Conservation (phyloP, 257 asterid genomes). For the Ehretia macrophylla region DNA sequence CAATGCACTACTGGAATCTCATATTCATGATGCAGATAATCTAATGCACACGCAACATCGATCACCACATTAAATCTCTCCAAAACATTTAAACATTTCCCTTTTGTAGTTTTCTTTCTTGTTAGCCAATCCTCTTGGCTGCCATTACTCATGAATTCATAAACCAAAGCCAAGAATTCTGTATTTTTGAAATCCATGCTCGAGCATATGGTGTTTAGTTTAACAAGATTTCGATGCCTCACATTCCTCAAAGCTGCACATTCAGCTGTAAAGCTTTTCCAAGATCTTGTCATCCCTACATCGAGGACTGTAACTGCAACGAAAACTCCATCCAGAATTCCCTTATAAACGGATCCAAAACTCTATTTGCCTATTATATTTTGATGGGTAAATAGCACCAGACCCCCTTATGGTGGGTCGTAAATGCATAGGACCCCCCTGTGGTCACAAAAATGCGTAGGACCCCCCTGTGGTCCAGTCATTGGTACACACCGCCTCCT, state of each 20-base stretch:
- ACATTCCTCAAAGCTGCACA: constrained; percentile 52
- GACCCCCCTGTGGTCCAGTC: no score
- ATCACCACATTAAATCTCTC: constrained; percentile 45
- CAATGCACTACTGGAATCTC: constrained; percentile 50
- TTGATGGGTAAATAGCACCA: no score
- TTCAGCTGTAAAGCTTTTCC: constrained; percentile 52
- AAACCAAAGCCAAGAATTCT: constrained; percentile 60
- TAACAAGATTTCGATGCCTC: constrained; percentile 48
- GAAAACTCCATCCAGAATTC: constrained; percentile 17
- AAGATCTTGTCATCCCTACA: constrained; percentile 49
- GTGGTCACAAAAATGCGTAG: no score
- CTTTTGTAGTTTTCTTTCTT: constrained; percentile 22
- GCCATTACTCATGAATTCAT: constrained; percentile 53
- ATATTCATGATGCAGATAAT: constrained; percentile 53
- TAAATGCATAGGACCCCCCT: no score
- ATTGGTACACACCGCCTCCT: no score
- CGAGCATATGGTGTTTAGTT: constrained; percentile 50
- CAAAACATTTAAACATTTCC: constrained; percentile 27
- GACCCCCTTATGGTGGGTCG: no score
- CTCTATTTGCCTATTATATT: constrained; percentile 49
- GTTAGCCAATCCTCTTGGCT: constrained; percentile 44
- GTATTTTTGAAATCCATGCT: constrained; percentile 48
- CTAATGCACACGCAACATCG: constrained; percentile 56
- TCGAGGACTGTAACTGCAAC: constrained; percentile 59
- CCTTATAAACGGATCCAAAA: constrained; percentile 54